Conservation (phyloP, 352 stramenopile genomes). For the Blastocystis sp. region DNA sequence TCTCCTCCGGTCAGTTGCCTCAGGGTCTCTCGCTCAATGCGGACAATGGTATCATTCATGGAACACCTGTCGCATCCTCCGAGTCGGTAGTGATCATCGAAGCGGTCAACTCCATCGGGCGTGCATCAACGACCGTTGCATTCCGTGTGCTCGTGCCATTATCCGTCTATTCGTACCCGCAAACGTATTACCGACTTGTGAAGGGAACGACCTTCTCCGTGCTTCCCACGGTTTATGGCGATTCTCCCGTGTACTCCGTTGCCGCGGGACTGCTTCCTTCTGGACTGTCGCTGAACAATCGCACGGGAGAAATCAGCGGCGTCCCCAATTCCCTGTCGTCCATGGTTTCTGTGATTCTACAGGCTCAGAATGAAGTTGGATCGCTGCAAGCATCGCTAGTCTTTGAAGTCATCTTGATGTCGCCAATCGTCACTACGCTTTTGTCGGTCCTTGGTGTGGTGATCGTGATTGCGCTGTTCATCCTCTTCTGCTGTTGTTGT, state of each 20-base stretch:
- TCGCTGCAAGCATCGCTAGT: not conserved
- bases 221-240: not conserved
- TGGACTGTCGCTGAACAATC: not conserved
- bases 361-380: not conserved
- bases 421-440: too few species aligned
- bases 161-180: not conserved
- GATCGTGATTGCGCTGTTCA: too few species aligned
- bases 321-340: not conserved
- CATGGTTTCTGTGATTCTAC: not conserved
- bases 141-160: not conserved
- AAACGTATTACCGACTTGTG: not conserved
- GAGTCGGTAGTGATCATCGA: not conserved
- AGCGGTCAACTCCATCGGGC: not conserved
- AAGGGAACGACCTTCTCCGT: not conserved
- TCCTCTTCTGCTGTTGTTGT: too few species aligned
- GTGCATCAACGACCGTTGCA: not conserved
- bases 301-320: not conserved
- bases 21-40: not conserved
- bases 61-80: not conserved
- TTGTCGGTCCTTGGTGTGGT: too few species aligned
- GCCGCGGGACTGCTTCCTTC: not conserved
- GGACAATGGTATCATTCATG: not conserved
- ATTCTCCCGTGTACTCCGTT: not conserved
- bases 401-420: too few species aligned
- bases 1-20: not conserved